Conservation (phyloP, 129 eudicot species). For the Gnaphalium uliginosum region DNA sequence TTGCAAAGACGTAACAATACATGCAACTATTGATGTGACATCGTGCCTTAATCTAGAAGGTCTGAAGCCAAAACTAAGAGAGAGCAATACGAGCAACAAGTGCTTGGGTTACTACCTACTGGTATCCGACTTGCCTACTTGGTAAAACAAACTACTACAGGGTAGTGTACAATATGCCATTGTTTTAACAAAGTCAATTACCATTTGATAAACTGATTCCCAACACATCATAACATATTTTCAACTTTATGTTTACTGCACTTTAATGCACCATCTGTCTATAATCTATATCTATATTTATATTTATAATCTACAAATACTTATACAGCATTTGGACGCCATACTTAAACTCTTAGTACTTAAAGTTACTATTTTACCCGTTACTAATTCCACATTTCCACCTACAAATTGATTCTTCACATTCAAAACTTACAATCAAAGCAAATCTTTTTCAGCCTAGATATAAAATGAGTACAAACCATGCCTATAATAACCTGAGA, state of each 20-base stretch:
- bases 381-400: too few species aligned
- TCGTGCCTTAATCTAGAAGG: not conserved
- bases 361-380: too few species aligned
- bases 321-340: too few species aligned
- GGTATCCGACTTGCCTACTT: too few species aligned
- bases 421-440: too few species aligned
- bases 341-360: too few species aligned
- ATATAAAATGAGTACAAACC: not conserved
- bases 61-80: not conserved
- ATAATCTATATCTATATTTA: too few species aligned
- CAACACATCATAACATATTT: not conserved
- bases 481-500: not conserved
- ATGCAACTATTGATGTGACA: not conserved
- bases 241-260: not conserved
- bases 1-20: not conserved
- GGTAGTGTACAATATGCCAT: too few species aligned
- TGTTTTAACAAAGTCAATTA: not conserved
- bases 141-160: not conserved
- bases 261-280: not conserved
- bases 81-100: not conserved
- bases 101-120: not conserved
- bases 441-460: slow-evolving; percentile 57
- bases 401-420: too few species aligned
- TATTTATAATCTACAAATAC: too few species aligned
- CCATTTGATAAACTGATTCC: not conserved